Conservation (phyloP, 768 basidiomycete species). For the Lanmaoa rubissima region DNA sequence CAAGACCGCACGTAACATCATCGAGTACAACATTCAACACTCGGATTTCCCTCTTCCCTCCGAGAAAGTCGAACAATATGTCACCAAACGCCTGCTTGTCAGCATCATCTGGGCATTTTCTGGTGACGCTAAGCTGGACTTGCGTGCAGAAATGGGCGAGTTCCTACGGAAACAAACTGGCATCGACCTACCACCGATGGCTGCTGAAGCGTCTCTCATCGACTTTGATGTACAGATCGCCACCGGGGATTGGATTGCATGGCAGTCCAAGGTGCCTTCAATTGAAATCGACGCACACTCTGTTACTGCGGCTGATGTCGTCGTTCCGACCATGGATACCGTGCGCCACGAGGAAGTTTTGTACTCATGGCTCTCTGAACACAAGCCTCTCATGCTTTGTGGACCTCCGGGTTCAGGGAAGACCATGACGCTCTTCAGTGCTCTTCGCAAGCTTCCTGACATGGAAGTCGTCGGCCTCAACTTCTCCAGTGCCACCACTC, state of each 20-base stretch:
- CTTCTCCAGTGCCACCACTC: constrained; percentile 98
- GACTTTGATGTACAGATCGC: constrained; percentile 92
- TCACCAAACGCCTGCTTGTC: constrained; percentile 84
- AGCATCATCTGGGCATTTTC: constrained; percentile 98
- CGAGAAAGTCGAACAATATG: constrained; percentile 89
- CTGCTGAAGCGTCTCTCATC: constrained; percentile 78
- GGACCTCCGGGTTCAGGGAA: constrained; percentile 99
- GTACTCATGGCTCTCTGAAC: constrained; percentile 98
- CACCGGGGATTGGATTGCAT: constrained; percentile 84
- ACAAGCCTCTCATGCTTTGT: constrained; percentile 96
- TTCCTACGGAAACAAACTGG: constrained; percentile 82
- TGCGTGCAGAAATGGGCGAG: constrained; percentile 86
- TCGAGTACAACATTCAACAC: constrained; percentile 94
- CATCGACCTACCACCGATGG: constrained; percentile 81
- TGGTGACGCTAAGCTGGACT: constrained; percentile 90
- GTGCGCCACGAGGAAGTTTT: constrained; percentile 98
- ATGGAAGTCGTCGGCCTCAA: constrained; percentile 99
- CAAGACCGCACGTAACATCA: constrained; percentile 89
- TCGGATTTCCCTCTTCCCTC: constrained; percentile 86
- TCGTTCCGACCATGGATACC: constrained; percentile 98
- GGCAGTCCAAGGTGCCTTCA: constrained; percentile 89
- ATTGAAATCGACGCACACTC: constrained; percentile 97
- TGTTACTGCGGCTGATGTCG: constrained; percentile 93
- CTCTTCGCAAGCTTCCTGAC: constrained; percentile 93
- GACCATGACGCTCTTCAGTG: constrained; percentile 99